These are phyloP conservation scores for Cenchrus fungigraminus DNA, from an alignment of 176 grass and related monocot species.

Conservation along the genomic window DNA sequence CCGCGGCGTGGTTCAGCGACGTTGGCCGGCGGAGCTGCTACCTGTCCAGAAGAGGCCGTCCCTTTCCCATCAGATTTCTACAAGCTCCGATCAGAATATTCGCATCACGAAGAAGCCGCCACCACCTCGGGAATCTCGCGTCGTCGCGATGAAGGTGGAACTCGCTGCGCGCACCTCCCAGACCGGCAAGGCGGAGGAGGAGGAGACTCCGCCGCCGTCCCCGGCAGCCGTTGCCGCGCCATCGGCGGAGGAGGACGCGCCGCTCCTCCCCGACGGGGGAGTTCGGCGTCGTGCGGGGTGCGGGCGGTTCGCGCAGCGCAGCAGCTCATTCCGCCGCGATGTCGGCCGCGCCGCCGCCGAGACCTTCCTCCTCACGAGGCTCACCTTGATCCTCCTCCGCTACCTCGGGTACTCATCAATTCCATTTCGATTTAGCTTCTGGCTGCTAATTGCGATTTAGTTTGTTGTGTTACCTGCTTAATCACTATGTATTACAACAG, in stretches of 20 bases:
- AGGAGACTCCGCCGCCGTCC: slow-evolving; percentile 43
- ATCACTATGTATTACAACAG: no score
- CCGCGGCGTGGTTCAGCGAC: background rate
- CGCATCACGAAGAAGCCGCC: slow-evolving; percentile 8
- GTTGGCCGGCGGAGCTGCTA: background rate
- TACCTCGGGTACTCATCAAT: slow-evolving; percentile 70
- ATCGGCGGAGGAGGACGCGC: slow-evolving; percentile 31
- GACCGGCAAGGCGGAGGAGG: slow-evolving; percentile 11
- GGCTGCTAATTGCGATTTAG: background rate
- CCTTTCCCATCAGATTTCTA: background rate
- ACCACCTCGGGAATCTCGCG: slow-evolving; percentile 1
- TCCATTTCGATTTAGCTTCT: slow-evolving; percentile 25
- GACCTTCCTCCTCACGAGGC: slow-evolving; percentile 78
- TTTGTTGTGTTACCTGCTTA: background rate
- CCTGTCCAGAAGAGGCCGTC: background rate
- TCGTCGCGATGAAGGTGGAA: slow-evolving; percentile 47
- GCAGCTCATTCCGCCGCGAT: slow-evolving; percentile 45
- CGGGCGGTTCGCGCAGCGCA: slow-evolving; percentile 48
- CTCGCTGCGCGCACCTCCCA: slow-evolving; percentile 17
- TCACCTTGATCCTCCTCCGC: slow-evolving; percentile 82
- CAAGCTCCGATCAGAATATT: slow-evolving; percentile 26
- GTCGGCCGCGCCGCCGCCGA: slow-evolving; percentile 50
- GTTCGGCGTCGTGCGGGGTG: slow-evolving; percentile 42
- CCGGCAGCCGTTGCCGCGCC: background rate
- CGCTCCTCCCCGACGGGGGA: slow-evolving; percentile 28